Evolutionary conservation across 2,329 filamentous ascomycete genomes (phyloP).

Genomic region (Aspergillus sp.): DNA sequence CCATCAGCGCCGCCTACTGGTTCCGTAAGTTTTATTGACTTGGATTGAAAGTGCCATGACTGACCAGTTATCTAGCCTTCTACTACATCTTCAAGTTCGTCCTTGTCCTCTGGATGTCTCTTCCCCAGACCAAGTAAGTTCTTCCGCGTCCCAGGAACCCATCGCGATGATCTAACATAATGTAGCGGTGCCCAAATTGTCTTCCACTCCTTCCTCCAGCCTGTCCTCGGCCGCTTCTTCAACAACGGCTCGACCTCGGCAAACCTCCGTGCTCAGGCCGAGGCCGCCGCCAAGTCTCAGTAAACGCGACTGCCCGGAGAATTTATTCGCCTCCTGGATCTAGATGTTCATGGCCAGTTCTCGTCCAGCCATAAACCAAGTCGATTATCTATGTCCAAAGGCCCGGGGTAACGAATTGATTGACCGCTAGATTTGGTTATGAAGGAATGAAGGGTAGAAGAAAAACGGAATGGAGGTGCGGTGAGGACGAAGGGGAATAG

Average conservation of each 20-base stretch:
- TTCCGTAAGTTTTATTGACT: conserved; percentile 45
- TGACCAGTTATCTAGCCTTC: conserved; percentile 53
- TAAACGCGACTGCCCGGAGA: conserved; percentile 24
- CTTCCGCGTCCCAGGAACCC: conserved; percentile 8
- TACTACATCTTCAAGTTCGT: conserved; percentile 99
- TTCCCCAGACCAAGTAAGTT: conserved; percentile 82
- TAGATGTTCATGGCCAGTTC: conserved; percentile 5
- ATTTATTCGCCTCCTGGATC: not conserved
- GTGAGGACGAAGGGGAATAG: conserved; percentile 6
- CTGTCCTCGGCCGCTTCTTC: conserved; percentile 92
- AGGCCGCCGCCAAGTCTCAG: conserved; percentile 57
- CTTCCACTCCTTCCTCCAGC: conserved; percentile 92
- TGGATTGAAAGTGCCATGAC: not conserved
- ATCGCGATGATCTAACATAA: conserved; percentile 2
- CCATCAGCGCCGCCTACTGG: conserved; percentile 62
- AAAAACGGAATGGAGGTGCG: not conserved
- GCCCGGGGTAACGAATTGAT: conserved; percentile 10
- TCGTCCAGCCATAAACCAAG: conserved; percentile 8
- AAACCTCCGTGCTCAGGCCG: conserved; percentile 82
- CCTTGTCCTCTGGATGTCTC: conserved; percentile 93
- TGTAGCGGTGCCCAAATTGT: conserved; percentile 84
- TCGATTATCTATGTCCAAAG: conserved; percentile 13
- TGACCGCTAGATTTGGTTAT: not conserved
- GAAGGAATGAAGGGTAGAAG: conserved; percentile 4
- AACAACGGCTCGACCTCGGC: conserved; percentile 66